Evolutionary conservation across 164 flowering plant species (phyloP).

Genomic region (Nymphaea thermarum): DNA sequence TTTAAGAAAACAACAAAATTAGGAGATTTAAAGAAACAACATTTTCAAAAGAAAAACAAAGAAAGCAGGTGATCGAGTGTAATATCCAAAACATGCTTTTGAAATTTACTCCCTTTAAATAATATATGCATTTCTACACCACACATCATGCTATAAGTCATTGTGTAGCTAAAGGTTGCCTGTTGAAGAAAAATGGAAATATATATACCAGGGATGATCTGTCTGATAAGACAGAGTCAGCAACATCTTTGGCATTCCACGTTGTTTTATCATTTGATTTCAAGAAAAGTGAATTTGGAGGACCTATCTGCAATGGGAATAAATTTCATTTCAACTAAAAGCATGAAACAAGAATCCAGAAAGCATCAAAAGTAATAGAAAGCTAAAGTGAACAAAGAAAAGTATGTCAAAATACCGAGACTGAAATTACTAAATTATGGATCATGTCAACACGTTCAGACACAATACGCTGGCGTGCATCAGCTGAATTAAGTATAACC

Average conservation of each 20-base stretch:
- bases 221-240: constrained; percentile 88
- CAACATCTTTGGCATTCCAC: constrained; percentile 89
- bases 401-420: constrained; percentile 47
- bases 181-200: too few species aligned
- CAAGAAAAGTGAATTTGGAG: constrained; percentile 62
- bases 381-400: background rate
- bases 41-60: too few species aligned
- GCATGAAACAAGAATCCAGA: background rate
- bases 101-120: too few species aligned
- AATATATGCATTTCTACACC: too few species aligned
- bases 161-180: too few species aligned
- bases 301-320: constrained; percentile 74
- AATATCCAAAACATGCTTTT: too few species aligned
- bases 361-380: background rate
- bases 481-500: constrained; percentile 37
- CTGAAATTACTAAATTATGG: constrained; percentile 80
- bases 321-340: background rate
- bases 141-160: too few species aligned
- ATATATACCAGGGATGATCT: constrained; percentile 44
- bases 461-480: constrained; percentile 94
- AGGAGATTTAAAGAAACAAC: too few species aligned
- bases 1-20: too few species aligned
- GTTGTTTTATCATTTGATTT: constrained; percentile 62
- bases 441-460: constrained; percentile 92
- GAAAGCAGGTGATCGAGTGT: too few species aligned